A percentile compares a stretch with the other conserved stretches of the same genome.
These are phyloP conservation scores for Linnemannia zychae DNA, from an alignment of 192 early-diverging fungal species.

Conservation along the genomic window DNA sequence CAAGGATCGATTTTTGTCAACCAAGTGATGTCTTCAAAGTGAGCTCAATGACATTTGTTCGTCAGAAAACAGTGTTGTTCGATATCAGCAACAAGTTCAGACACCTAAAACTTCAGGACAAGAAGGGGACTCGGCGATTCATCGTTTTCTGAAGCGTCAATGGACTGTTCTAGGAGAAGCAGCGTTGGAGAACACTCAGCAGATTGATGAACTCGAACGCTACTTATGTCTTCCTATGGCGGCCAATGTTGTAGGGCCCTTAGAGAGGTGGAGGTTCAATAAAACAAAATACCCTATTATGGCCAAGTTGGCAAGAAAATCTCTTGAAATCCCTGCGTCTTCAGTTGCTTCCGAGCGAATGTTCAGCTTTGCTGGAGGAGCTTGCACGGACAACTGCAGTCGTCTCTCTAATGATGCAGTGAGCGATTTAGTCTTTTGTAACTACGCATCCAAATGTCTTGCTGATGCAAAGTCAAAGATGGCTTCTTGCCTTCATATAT, in stretches of 20 bases:
- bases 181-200: not conserved
- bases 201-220: not conserved
- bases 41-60: not conserved
- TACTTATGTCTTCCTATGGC: not conserved
- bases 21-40: not conserved
- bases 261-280: conserved; percentile 30
- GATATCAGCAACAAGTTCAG: not conserved
- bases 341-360: conserved; percentile 27
- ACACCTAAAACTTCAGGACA: not conserved
- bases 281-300: not conserved
- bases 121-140: not conserved
- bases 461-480: not conserved
- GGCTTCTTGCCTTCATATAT: too few relatives aligned
- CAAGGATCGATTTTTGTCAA: not conserved
- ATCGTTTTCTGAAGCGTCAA: not conserved
- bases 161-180: not conserved
- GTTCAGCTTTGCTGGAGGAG: conserved; percentile 19
- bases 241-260: not conserved
- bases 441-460: conserved; percentile 22
- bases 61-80: not conserved
- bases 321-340: conserved; percentile 19
- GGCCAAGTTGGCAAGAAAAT: conserved; percentile 29
- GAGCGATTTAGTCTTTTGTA: conserved; percentile 18
- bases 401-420: conserved; percentile 16
- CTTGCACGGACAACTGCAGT: conserved; percentile 19